Conservation (phyloP, 495 filamentous ascomycete species). For the Bombardia bombarda region DNA sequence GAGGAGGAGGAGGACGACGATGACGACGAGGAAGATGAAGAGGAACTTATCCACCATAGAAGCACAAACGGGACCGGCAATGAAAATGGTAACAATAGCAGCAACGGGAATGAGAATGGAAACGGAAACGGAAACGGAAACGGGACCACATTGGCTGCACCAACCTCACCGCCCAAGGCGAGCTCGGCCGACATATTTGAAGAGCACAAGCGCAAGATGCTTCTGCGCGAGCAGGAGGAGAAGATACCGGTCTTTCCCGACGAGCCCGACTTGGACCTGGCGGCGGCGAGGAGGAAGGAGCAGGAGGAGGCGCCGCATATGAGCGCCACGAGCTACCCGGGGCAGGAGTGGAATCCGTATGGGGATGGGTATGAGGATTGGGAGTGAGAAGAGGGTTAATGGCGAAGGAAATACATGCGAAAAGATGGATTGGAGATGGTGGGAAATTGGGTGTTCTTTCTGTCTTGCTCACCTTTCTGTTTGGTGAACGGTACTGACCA, state of each 20-base stretch:
- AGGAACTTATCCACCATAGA: too few species aligned
- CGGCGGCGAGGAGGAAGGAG: constrained; percentile 22
- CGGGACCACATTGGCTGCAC: too few species aligned
- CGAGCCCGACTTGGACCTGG: constrained; percentile 15
- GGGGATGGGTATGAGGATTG: constrained; percentile 21
- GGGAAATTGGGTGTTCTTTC: too few species aligned
- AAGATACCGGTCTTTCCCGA: constrained; percentile 38
- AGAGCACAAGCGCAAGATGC: constrained; percentile 21
- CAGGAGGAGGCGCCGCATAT: constrained; percentile 55
- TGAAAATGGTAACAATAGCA: too few species aligned
- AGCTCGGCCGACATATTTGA: constrained; percentile 25
- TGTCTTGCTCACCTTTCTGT: too few species aligned
- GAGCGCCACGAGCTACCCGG: constrained; percentile 73
- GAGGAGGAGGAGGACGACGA: too few species aligned
- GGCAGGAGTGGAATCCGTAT: constrained; percentile 74
- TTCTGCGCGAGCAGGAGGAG: constrained; percentile 35
- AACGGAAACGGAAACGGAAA: background rate
- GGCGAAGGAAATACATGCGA: too few species aligned
- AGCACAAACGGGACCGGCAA: too few species aligned
- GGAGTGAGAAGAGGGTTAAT: too few species aligned
- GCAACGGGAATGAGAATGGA: background rate
- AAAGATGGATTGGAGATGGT: too few species aligned
- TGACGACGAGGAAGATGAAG: too few species aligned
- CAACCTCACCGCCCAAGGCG: constrained; percentile 12
- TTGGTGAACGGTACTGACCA: too few species aligned